Percentiles rank a stretch among this genome's conserved stretches.
These are phyloP conservation scores for Yamadazyma epiphylla DNA, from an alignment of 1,139 yeast species.

Conservation along the genomic window DNA sequence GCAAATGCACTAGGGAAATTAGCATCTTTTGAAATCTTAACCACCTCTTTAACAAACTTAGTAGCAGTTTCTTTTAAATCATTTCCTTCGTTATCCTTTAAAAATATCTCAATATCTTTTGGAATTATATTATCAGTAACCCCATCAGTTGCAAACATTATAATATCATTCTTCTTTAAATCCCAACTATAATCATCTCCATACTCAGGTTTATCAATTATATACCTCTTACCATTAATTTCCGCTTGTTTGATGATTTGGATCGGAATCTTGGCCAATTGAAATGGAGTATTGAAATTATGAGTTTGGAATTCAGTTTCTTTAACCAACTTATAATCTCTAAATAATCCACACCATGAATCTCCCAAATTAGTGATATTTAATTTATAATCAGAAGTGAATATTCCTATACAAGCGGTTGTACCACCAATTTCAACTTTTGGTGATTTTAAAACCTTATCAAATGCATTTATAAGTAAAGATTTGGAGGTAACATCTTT, in stretches of 20 bases:
- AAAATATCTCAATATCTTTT: constrained; percentile 64
- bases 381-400: constrained; percentile 48
- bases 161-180: constrained; percentile 64
- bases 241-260: constrained; percentile 55
- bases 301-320: constrained; percentile 81
- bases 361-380: constrained; percentile 85
- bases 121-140: constrained; percentile 81
- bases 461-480: constrained; percentile 54
- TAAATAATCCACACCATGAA: constrained; percentile 88
- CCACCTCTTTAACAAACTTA: constrained; percentile 66
- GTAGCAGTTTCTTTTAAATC: constrained; percentile 40
- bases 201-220: constrained; percentile 52
- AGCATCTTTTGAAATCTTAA: constrained; percentile 65
- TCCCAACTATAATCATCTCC: constrained; percentile 50
- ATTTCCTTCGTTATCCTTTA: constrained; percentile 40
- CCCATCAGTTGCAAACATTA: constrained; percentile 91
- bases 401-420: constrained; percentile 83
- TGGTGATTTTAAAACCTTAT: constrained; percentile 47
- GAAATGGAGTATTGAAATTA: constrained; percentile 89
- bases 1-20: constrained; percentile 83
- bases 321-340: constrained; percentile 57
- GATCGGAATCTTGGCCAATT: constrained; percentile 79
- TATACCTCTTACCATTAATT: constrained; percentile 54
- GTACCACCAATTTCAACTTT: constrained; percentile 91
- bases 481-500: constrained; percentile 16